phyloP scores from a whole-genome alignment of 345 rosid species.

The Arabis hirsuta region DNA sequence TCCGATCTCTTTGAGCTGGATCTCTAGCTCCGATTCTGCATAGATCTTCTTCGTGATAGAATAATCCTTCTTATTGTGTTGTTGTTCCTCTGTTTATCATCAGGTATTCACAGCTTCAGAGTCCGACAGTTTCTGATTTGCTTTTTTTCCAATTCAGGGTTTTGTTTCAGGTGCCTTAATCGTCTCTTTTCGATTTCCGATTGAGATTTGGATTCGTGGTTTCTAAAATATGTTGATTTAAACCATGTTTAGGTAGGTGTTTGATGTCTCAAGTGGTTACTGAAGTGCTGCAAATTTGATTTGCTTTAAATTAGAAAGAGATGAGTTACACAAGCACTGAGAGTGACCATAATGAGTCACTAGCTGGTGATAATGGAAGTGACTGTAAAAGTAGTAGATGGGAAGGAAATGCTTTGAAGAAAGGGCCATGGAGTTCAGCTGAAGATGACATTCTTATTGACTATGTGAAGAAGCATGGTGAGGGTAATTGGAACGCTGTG shows the following conservation, averaged over 20 bases:
- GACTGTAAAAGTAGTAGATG: conserved; percentile 49
- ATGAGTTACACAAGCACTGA: conserved; percentile 65
- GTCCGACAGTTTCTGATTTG: no score
- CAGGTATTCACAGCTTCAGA: conserved; percentile 6
- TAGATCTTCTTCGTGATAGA: conserved; percentile 17
- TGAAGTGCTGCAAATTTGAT: conserved; percentile 39
- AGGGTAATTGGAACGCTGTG: conserved; percentile 97
- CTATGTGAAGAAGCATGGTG: conserved; percentile 89
- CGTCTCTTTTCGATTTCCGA: not conserved
- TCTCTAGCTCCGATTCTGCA: not conserved
- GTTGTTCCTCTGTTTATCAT: no score
- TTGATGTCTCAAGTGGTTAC: conserved; percentile 48
- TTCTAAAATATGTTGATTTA: not conserved
- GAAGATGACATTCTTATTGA: conserved; percentile 86
- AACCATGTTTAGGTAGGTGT: conserved; percentile 43
- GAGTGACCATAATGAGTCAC: conserved; percentile 63
- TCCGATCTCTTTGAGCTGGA: conserved; percentile 14
- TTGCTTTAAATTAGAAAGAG: conserved; percentile 48
- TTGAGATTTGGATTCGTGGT: not conserved
- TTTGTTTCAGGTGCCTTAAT: not conserved
- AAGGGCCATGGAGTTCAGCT: conserved; percentile 96
- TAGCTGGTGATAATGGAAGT: conserved; percentile 50
- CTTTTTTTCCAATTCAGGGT: not conserved
- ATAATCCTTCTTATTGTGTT: no score
- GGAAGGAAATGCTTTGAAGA: conserved; percentile 64